Percentiles rank a stretch among this genome's conserved stretches.
Conservation (phyloP, 345 rosid species). For the Citrus maxima region DNA sequence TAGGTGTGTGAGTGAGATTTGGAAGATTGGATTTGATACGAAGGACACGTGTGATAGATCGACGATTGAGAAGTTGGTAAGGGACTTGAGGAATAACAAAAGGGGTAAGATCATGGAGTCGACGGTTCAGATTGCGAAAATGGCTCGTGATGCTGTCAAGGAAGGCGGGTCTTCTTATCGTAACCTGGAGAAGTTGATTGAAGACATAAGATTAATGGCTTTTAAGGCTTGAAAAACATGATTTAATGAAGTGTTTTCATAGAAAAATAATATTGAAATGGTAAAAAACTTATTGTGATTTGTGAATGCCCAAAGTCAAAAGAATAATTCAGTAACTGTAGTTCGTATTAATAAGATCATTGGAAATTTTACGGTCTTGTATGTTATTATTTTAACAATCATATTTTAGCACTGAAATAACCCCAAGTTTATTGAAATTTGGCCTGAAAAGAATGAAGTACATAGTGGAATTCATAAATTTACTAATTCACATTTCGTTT, state of each 20-base stretch:
- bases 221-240: neutral
- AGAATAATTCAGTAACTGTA: too few relatives aligned
- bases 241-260: neutral
- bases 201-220: conserved; percentile 28
- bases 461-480: too few relatives aligned
- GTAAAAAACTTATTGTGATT: too few relatives aligned
- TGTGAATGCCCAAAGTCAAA: too few relatives aligned
- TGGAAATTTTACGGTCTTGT: too few relatives aligned
- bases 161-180: conserved; percentile 43
- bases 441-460: too few relatives aligned
- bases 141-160: conserved; percentile 21
- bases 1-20: conserved; percentile 29
- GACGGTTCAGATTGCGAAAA: conserved; percentile 20
- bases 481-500: too few relatives aligned
- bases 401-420: too few relatives aligned
- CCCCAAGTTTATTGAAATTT: too few relatives aligned
- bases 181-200: conserved; percentile 36
- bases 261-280: too few relatives aligned
- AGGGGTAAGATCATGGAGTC: conserved; percentile 21
- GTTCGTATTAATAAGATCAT: too few relatives aligned
- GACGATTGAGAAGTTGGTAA: conserved; percentile 21
- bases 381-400: too few relatives aligned
- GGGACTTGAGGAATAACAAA: conserved; percentile 13
- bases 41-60: conserved; percentile 26
- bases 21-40: conserved; percentile 37